phyloP scores from a whole-genome alignment of 2,329 filamentous ascomycete genomes.

The Lasiodiplodia gonubiensis region DNA sequence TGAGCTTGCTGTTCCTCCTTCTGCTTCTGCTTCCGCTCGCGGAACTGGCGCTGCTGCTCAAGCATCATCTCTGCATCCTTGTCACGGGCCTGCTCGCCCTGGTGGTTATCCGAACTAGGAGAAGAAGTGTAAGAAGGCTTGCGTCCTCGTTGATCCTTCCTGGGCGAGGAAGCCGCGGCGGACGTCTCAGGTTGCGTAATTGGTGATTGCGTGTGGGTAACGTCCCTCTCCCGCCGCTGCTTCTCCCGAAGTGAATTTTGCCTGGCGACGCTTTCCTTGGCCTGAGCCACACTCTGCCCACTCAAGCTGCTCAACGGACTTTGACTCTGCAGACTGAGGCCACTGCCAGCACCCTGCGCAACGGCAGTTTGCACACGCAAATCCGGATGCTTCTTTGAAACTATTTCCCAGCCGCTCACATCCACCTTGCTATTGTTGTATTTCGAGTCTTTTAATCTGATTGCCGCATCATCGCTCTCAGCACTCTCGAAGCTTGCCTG shows the following conservation, averaged over 20 bases:
- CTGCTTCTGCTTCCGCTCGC: conserved; percentile 22
- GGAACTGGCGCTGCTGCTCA: conserved; percentile 22
- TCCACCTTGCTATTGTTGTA: background rate
- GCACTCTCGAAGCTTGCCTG: conserved; percentile 9
- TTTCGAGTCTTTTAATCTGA: background rate
- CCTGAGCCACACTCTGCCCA: conserved; percentile 22
- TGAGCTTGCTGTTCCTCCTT: conserved; percentile 6
- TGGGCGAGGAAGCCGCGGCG: background rate
- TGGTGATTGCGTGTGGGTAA: background rate
- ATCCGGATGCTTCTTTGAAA: conserved; percentile 12
- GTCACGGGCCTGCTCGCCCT: conserved; percentile 2
- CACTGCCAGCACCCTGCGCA: conserved; percentile 2
- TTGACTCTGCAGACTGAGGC: conserved; percentile 19
- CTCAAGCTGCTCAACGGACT: conserved; percentile 25
- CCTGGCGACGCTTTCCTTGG: conserved; percentile 19
- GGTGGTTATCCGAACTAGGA: background rate
- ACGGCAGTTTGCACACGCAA: conserved; percentile 2
- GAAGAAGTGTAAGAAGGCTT: conserved; percentile 18
- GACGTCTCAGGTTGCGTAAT: background rate
- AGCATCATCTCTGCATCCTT: conserved; percentile 24
- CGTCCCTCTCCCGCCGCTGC: conserved; percentile 6
- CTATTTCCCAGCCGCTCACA: conserved; percentile 3
- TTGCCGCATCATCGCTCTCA: conserved; percentile 7
- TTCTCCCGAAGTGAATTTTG: conserved; percentile 10
- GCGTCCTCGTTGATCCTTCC: conserved; percentile 1